Conservation (phyloP, 2,329 filamentous ascomycete genomes). For the Bretziella fagacearum region DNA sequence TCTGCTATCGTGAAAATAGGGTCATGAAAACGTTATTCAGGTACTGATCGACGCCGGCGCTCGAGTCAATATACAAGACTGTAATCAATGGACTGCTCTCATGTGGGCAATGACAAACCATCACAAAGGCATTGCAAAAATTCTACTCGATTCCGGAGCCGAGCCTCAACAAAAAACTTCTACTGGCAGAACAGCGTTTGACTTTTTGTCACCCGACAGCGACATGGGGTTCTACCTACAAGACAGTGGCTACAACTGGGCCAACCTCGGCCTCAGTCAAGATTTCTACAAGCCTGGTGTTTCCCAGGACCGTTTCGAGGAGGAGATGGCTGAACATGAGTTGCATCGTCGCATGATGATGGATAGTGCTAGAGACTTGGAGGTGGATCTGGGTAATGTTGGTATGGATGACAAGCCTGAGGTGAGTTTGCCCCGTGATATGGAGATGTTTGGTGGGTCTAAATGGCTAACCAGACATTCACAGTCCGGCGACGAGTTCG, state of each 20-base stretch:
- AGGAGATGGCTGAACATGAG: slow-evolving; percentile 93
- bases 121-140: slow-evolving; percentile 89
- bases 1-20: slow-evolving; percentile 28
- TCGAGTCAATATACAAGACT: slow-evolving; percentile 82
- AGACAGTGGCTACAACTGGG: slow-evolving; percentile 65
- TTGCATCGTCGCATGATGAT: slow-evolving; percentile 96
- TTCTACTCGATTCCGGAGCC: slow-evolving; percentile 79
- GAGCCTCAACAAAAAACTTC: slow-evolving; percentile 94
- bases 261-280: slow-evolving; percentile 56
- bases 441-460: background rate
- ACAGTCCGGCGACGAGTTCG: slow-evolving; percentile 54
- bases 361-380: slow-evolving; percentile 93
- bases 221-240: slow-evolving; percentile 94
- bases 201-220: slow-evolving; percentile 88
- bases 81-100: slow-evolving; percentile 89
- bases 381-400: slow-evolving; percentile 89
- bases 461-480: slow-evolving; percentile 7
- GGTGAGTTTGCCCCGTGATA: slow-evolving; percentile 31
- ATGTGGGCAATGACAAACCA: slow-evolving; percentile 99
- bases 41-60: slow-evolving; percentile 72
- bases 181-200: slow-evolving; percentile 81
- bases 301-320: slow-evolving; percentile 84
- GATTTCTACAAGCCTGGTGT: slow-evolving; percentile 93
- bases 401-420: slow-evolving; percentile 93
- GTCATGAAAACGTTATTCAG: slow-evolving; percentile 76